Evolutionary conservation across 1,284 basidiomycete species (phyloP), one percentile per base, ranked within the genome.

Genomic region (Leucoagaricus sp.): DNA sequence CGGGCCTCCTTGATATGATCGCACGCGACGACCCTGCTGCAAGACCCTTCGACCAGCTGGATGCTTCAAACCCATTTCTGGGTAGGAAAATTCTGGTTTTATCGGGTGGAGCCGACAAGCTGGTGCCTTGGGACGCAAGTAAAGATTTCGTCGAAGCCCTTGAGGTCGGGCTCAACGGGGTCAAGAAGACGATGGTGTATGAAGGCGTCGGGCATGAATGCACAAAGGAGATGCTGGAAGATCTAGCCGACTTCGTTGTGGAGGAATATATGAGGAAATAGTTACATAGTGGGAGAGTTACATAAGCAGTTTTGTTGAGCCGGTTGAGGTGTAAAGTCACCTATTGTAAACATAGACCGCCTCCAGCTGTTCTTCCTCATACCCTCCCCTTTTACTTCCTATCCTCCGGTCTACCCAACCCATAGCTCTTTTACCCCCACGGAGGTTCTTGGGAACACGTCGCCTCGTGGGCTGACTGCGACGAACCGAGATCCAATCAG

Each of bases 11-110:
- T 40, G 67, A 71, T 4, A 68, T 83, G 46, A 72, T 92, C 26
- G 65, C 73, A 33, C 61, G 64, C 2, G 59, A 75, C 15, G 81
- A 85, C 61, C 81, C 84, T 1, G 75, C 67, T 1, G 66, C 67
- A 2, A 68, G 73, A 33, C 65, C 77, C 2, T 81, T 75, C 62
- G 63, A 67, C 12, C 68, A 71, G 12, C 58, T 60, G 6, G 75
- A 74, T 23, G 48, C 28, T 0, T 60, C 64, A 4, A 88, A 89
- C 63, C 84, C 84, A 1, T 93, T 89, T 68, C 58, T 76, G 1
- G 83, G 81, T 0, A 91, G 91, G 72, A 84, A 82, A 64, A 80
- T 93, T 15, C 74, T 92, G 6, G 81, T 87, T 0, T 69, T 93
- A 4, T 85, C 85, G 2, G 90, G 86, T n/a, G 81, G 69, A 58